phyloP scores from a whole-genome alignment of 805 yeast species.

The Schwanniomyces polymorphus region DNA sequence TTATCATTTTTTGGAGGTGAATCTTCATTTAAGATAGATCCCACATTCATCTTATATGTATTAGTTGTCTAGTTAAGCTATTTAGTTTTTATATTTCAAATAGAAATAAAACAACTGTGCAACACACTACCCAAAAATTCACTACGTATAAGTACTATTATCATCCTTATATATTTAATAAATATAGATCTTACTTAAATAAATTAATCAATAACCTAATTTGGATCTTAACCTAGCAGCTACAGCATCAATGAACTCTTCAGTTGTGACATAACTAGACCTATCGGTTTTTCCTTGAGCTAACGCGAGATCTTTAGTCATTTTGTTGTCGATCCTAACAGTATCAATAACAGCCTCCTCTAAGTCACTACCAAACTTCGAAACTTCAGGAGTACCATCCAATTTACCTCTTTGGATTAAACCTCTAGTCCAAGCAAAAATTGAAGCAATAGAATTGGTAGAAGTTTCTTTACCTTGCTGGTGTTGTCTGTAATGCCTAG shows the following conservation, averaged over 20 bases:
- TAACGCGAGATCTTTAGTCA: conserved; percentile 96
- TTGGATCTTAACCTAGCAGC: conserved; percentile 56
- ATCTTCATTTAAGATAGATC: conserved; percentile 37
- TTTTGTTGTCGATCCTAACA: conserved; percentile 77
- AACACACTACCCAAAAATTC: neutral
- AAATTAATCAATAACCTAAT: conserved; percentile 12
- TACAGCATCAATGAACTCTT: conserved; percentile 85
- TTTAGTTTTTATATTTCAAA: neutral
- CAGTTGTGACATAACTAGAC: conserved; percentile 81
- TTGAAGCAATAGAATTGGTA: conserved; percentile 95
- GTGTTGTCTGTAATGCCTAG: conserved; percentile 94
- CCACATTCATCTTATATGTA: conserved; percentile 30
- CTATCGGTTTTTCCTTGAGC: conserved; percentile 87
- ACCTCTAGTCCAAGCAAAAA: conserved; percentile 97
- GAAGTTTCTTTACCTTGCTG: conserved; percentile 97
- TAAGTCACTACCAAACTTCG: conserved; percentile 71
- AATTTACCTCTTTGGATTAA: conserved; percentile 87
- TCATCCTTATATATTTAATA: neutral
- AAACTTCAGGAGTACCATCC: conserved; percentile 84
- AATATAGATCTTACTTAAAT: neutral
- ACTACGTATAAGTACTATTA: neutral
- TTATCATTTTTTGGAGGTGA: conserved; percentile 23
- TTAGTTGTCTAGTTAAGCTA: neutral
- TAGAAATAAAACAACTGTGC: neutral
- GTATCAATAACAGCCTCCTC: conserved; percentile 87